Percentiles rank a stretch among this genome's conserved stretches.
Evolutionary conservation across 1,284 basidiomycete genomes (phyloP).

Genomic region (Marasmius oreades): DNA sequence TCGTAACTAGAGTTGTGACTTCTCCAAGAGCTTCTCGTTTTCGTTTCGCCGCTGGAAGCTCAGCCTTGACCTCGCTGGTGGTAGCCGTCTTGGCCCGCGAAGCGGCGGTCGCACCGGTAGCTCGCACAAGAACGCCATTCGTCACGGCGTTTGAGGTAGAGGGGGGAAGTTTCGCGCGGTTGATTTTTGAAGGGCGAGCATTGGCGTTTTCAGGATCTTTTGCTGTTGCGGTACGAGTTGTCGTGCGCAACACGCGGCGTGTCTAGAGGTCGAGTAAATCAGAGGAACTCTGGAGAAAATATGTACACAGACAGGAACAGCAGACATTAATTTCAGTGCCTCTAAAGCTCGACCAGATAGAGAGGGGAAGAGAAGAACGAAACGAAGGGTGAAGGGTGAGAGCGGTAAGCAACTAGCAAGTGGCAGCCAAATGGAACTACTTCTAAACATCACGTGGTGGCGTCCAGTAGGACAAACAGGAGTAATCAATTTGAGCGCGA

Average conservation of each 20-base stretch:
- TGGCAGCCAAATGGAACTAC: no score
- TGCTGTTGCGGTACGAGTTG: conserved; percentile 43
- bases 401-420: background rate
- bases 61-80: conserved; percentile 35
- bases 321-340: conserved; percentile 8
- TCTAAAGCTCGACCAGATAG: conserved; percentile 32
- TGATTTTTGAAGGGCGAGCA: conserved; percentile 48
- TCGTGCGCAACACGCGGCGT: conserved; percentile 53
- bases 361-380: conserved; percentile 41
- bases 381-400: conserved; percentile 38
- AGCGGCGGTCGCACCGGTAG: conserved; percentile 42
- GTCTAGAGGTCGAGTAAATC: conserved; percentile 33
- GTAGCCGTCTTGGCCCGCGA: conserved; percentile 45
- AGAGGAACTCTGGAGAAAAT: background rate
- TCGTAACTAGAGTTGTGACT: conserved; percentile 50
- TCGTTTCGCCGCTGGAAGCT: conserved; percentile 52
- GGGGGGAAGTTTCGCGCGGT: conserved; percentile 55
- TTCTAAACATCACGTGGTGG: conserved; percentile 66
- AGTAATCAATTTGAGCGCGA: no score
- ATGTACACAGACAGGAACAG: conserved; percentile 7
- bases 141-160: conserved; percentile 34
- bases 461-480: no score
- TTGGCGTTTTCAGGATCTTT: conserved; percentile 68
- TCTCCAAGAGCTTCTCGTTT: conserved; percentile 75
- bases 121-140: conserved; percentile 38